These are phyloP conservation scores for Entamoeba invadens DNA, from an alignment of 208 protist species.

Conservation along the genomic window DNA sequence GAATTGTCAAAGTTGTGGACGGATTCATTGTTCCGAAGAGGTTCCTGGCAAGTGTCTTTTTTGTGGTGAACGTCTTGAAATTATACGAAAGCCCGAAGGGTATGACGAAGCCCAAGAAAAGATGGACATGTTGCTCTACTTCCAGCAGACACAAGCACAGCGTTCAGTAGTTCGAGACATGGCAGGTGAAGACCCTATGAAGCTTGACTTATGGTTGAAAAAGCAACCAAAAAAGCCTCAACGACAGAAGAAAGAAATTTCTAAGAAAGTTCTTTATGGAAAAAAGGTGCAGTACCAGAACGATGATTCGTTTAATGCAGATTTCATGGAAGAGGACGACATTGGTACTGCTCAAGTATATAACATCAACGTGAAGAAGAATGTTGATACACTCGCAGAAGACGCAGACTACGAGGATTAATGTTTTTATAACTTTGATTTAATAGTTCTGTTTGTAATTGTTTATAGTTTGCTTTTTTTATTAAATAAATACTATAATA, in stretches of 20 bases:
- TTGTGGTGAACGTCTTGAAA: neutral
- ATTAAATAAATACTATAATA: too few species aligned
- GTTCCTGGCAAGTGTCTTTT: neutral
- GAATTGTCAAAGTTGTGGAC: neutral
- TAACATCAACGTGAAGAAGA: neutral
- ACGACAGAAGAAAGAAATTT: neutral
- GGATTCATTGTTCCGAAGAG: neutral
- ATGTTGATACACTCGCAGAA: neutral
- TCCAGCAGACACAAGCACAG: neutral
- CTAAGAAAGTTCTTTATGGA: neutral
- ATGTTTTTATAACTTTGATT: too few species aligned
- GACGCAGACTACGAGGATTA: neutral
- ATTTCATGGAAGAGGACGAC: neutral
- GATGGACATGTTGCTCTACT: neutral
- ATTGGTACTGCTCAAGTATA: neutral
- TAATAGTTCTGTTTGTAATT: too few species aligned
- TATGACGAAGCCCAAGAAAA: neutral
- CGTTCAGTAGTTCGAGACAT: neutral
- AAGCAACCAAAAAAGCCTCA: neutral
- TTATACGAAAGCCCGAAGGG: neutral
- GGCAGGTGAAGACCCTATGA: neutral
- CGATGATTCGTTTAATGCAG: neutral
- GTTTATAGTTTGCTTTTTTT: too few species aligned
- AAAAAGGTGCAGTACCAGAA: neutral
- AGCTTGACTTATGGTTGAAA: neutral